Conservation (phyloP, 352 stramenopile species). For the Globisporangium solare region DNA sequence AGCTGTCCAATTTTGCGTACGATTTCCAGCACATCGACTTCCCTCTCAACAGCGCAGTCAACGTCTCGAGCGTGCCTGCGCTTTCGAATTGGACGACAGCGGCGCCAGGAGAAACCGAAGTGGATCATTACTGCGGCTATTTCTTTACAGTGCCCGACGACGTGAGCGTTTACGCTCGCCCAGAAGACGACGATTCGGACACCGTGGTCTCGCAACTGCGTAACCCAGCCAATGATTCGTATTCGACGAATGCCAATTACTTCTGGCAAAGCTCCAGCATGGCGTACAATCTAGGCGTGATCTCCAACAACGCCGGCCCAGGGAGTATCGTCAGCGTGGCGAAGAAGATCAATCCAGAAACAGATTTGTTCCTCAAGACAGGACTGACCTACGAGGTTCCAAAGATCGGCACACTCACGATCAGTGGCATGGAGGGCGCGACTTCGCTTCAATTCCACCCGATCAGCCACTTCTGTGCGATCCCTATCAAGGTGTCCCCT, state of each 20-base stretch:
- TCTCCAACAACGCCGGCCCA: constrained; percentile 53
- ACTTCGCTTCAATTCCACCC: constrained; percentile 41
- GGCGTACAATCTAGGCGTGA: constrained; percentile 50
- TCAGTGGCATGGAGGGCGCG: constrained; percentile 41
- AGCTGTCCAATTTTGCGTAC: constrained; percentile 50
- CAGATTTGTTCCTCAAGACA: constrained; percentile 46
- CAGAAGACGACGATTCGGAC: constrained; percentile 21
- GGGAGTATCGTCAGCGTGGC: constrained; percentile 56
- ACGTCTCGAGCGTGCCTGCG: constrained; percentile 13
- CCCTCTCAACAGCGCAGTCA: constrained; percentile 18
- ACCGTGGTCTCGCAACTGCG: constrained; percentile 52
- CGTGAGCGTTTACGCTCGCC: constrained; percentile 38
- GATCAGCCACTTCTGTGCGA: constrained; percentile 52
- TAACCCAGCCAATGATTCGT: constrained; percentile 36
- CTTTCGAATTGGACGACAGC: constrained; percentile 43
- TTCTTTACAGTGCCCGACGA: constrained; percentile 57
- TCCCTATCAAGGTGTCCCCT: constrained; percentile 49
- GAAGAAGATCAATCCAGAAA: constrained; percentile 54
- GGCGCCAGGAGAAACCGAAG: constrained; percentile 6
- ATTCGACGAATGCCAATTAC: constrained; percentile 47
- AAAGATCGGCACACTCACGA: constrained; percentile 39
- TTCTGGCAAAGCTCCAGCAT: constrained; percentile 67
- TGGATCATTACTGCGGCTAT: constrained; percentile 66
- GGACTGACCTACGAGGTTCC: constrained; percentile 22
- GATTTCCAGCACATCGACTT: constrained; percentile 49